Conservation (phyloP, 768 basidiomycete species). For the Boletus vinaceobasis region DNA sequence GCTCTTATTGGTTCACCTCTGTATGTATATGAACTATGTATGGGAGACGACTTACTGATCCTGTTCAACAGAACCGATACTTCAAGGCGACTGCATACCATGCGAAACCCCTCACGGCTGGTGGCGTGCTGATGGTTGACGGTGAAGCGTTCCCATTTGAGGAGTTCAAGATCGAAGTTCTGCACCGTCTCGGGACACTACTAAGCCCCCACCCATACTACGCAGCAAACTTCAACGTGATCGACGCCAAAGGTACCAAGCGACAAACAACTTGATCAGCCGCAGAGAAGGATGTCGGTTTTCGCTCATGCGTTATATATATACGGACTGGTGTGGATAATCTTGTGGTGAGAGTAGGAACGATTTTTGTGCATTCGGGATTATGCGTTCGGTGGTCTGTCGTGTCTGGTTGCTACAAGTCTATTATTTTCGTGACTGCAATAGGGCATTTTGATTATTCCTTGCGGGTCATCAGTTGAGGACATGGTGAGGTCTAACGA, state of each 20-base stretch:
- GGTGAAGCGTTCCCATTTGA: constrained; percentile 75
- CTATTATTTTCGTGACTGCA: not conserved
- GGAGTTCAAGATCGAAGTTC: constrained; percentile 75
- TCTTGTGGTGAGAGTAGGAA: not conserved
- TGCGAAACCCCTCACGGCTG: constrained; percentile 52
- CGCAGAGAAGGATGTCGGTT: not conserved
- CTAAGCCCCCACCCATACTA: constrained; percentile 57
- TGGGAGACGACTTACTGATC: constrained; percentile 6
- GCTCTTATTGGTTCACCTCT: constrained; percentile 55
- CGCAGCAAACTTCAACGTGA: constrained; percentile 47
- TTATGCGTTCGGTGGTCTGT: constrained; percentile 1
- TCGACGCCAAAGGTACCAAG: constrained; percentile 24
- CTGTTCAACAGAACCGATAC: constrained; percentile 54
- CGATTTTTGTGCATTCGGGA: not conserved
- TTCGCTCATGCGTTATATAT: not conserved
- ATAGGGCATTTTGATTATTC: not conserved
- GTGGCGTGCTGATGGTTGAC: constrained; percentile 67
- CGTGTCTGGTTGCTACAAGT: not conserved
- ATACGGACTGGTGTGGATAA: not conserved
- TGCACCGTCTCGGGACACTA: constrained; percentile 61
- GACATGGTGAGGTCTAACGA: no score
- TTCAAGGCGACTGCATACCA: constrained; percentile 73
- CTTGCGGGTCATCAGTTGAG: not conserved
- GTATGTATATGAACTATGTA: constrained; percentile 36
- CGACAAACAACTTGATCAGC: constrained; percentile 7